A percentile compares a stretch with the other conserved stretches of the same genome.
Evolutionary conservation across 148 eudicot genomes (phyloP).

Genomic region (Fagopyrum esculentum): DNA sequence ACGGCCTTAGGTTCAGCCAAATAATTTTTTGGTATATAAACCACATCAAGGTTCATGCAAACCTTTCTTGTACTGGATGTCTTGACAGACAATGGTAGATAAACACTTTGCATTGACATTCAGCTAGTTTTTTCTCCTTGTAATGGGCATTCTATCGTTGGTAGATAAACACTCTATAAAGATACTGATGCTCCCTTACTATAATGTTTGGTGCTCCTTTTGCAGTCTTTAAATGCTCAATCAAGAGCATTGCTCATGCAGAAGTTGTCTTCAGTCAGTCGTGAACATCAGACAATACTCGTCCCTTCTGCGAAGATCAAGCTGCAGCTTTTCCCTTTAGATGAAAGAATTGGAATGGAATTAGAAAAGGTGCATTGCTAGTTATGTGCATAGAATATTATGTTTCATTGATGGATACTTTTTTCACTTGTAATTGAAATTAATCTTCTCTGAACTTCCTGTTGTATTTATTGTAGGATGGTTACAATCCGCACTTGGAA

Average conservation of each 20-base stretch:
- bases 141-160: no score
- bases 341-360: constrained; percentile 42
- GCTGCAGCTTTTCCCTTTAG: constrained; percentile 79
- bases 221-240: no score
- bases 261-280: constrained; percentile 6
- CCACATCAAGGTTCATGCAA: background rate
- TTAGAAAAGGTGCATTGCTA: constrained; percentile 55
- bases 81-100: no score
- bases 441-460: background rate
- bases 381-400: background rate
- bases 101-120: no score
- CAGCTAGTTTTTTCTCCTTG: no score
- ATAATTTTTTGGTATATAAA: background rate
- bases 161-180: no score
- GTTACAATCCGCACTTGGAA: constrained; percentile 76
- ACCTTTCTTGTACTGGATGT: background rate
- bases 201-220: no score
- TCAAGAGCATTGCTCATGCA: no score
- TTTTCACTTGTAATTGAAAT: background rate
- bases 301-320: constrained; percentile 52
- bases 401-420: background rate
- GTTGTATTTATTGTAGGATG: constrained; percentile 47
- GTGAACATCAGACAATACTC: constrained; percentile 13
- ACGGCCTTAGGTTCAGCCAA: background rate
- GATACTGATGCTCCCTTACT: no score